Percentiles rank a stretch among this genome's conserved stretches.
Conservation (phyloP, 805 yeast genomes). For the Millerozyma miso region DNA sequence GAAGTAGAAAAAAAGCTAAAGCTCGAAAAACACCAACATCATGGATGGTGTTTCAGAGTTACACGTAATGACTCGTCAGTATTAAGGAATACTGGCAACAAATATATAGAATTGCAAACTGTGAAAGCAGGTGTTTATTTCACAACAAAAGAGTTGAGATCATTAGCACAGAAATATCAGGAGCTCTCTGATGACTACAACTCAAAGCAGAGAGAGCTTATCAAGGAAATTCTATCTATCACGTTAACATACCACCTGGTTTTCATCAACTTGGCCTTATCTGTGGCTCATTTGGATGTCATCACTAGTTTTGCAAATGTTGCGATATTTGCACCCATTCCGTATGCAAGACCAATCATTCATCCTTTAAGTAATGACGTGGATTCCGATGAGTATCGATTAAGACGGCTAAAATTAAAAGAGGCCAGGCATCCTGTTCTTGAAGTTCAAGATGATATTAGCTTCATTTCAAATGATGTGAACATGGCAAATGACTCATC, state of each 20-base stretch:
- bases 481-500: constrained; percentile 37
- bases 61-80: constrained; percentile 87
- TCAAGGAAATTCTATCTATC: constrained; percentile 76
- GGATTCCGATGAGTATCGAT: constrained; percentile 19
- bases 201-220: constrained; percentile 70
- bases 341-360: constrained; percentile 73
- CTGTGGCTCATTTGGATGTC: constrained; percentile 77
- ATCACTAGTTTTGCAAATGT: constrained; percentile 81
- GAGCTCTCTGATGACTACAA: constrained; percentile 66
- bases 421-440: constrained; percentile 94
- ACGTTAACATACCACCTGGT: constrained; percentile 79
- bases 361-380: constrained; percentile 42
- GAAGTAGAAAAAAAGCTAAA: constrained; percentile 88
- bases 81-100: constrained; percentile 52
- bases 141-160: constrained; percentile 64
- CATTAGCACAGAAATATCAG: constrained; percentile 54
- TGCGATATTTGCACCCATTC: constrained; percentile 70
- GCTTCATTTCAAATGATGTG: constrained; percentile 93
- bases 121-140: constrained; percentile 95
- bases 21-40: constrained; percentile 78
- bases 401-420: constrained; percentile 50
- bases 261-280: constrained; percentile 59
- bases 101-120: constrained; percentile 77
- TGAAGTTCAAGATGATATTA: constrained; percentile 85
- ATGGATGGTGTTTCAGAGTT: constrained; percentile 93